Conservation (phyloP, 108 stramenopile species). For the Epipyxis sp. region DNA sequence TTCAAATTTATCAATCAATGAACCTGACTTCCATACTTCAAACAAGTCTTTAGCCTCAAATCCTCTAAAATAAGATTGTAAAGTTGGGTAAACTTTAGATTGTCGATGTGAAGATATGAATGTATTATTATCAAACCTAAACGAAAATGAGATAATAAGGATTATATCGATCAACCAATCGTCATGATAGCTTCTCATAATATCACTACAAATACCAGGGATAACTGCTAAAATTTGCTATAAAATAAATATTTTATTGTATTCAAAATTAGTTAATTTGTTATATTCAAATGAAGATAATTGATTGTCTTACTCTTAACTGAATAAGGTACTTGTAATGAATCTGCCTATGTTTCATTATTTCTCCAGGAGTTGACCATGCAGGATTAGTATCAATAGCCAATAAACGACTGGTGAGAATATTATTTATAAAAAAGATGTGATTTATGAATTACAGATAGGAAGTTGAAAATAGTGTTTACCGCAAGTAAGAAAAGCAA, state of each 20-base stretch:
- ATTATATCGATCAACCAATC: slow-evolving; percentile 3
- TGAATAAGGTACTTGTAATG: neutral
- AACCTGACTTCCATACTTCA: neutral
- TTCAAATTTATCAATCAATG: neutral
- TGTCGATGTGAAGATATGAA: too few species aligned
- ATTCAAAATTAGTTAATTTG: too few species aligned
- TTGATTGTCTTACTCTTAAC: neutral
- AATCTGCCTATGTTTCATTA: neutral
- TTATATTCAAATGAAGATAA: too few species aligned
- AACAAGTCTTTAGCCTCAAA: slow-evolving; percentile 11
- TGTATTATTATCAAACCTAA: too few species aligned
- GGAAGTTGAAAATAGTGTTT: too few species aligned
- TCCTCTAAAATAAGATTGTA: neutral
- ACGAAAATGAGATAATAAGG: neutral
- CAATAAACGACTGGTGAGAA: neutral
- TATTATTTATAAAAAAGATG: too few species aligned
- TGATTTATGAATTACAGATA: too few species aligned
- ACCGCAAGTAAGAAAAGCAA: neutral
- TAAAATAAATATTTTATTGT: too few species aligned
- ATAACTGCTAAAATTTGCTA: too few species aligned
- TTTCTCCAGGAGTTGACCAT: slow-evolving; percentile 15
- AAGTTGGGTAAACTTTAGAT: too few species aligned
- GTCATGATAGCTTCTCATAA: slow-evolving; percentile 12
- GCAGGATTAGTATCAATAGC: neutral
- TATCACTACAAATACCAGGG: neutral